Base-by-base conservation (phyloP, 1,284 basidiomycete genomes). In the Fomitopsis palustris region DNA sequence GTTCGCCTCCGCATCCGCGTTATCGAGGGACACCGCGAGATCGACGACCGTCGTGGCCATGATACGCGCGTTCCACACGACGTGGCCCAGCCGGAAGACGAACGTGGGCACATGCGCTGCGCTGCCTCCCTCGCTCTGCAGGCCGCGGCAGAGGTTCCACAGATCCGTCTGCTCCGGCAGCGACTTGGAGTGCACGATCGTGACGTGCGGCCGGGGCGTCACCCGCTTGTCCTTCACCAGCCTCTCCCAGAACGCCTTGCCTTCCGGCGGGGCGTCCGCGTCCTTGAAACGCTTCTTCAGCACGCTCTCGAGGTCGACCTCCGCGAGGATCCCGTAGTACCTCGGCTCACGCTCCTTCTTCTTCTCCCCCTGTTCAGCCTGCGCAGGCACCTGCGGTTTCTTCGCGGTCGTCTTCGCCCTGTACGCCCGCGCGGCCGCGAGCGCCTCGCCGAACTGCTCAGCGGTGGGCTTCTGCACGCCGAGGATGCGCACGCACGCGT, bases 301-400 rank as follows among this genome's bases (percentile, higher is more conserved):
- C 37, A 84, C 62, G 27, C 73, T 60, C 27, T 72, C 64, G 17
- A 95, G 68, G 65, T 93, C 81, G 29, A 93, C 65, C 69, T 96
- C 92, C 2, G 88, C 85, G 2, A 90, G 73, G 45, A 97, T 70
- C 16, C 82, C 94, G 70, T 84, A 96, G 74, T 95, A 97, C 47
- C 93, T 77, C 39, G 80, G 77, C 4, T 69, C 57, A 1, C 59
- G 31, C 51, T 60, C 67, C 49, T 75, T 73, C 61, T 75, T 73
- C 62, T 73, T 73, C 62, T 74, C 73, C 53, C 70, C 69, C 57
- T 71, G 68, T 31, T 49, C 58, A n/a, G 74, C 68, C 16, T 65
- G 72, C 31, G 25, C 45, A n/a, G n/a, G n/a, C n/a, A n/a, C n/a
- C n/a, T n/a, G n/a, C 12, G 42, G 23, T 21, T 71, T 67, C 38